Percentiles rank a stretch among this genome's conserved stretches.
phyloP scores from a whole-genome alignment of 768 basidiomycete species.

The Lactifluus echinatus region DNA sequence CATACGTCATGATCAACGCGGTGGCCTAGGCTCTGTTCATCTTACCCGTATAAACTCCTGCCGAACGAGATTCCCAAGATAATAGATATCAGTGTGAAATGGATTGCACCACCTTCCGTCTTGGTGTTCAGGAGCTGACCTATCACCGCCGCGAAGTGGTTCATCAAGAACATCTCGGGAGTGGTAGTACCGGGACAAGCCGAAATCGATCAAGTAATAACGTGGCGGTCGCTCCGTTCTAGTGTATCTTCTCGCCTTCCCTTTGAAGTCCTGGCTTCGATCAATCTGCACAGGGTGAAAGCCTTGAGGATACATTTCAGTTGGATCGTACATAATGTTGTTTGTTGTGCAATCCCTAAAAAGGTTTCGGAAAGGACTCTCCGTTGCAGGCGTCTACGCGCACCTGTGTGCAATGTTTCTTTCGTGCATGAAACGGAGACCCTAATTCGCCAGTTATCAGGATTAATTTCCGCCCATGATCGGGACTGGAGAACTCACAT shows the following conservation, averaged over 20 bases:
- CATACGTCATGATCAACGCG: background rate
- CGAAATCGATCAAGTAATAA: conserved; percentile 28
- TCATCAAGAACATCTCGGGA: conserved; percentile 13
- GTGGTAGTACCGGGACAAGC: conserved; percentile 23
- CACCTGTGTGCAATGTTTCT: conserved; percentile 22
- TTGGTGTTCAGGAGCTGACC: conserved; percentile 23
- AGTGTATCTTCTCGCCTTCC: conserved; percentile 16
- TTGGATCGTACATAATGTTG: conserved; percentile 16
- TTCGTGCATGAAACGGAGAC: conserved; percentile 23
- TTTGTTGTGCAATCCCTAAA: conserved; percentile 9
- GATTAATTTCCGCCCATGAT: background rate
- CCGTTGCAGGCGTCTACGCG: background rate
- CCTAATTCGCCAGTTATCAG: conserved; percentile 8
- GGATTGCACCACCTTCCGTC: conserved; percentile 16
- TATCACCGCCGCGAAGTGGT: conserved; percentile 23
- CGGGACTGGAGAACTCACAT: conserved; percentile 13
- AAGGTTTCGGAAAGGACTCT: background rate
- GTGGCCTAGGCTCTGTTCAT: background rate
- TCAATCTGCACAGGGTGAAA: conserved; percentile 11
- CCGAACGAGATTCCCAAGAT: conserved; percentile 22
- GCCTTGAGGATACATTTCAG: conserved; percentile 6
- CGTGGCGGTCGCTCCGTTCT: conserved; percentile 23
- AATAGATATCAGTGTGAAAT: conserved; percentile 25
- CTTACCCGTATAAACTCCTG: conserved; percentile 19
- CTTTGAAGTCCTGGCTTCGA: background rate